Evolutionary conservation across 2,329 filamentous ascomycete species (phyloP), one percentile per base, ranked within the genome.

Genomic region (Pestalotiopsis sp.): DNA sequence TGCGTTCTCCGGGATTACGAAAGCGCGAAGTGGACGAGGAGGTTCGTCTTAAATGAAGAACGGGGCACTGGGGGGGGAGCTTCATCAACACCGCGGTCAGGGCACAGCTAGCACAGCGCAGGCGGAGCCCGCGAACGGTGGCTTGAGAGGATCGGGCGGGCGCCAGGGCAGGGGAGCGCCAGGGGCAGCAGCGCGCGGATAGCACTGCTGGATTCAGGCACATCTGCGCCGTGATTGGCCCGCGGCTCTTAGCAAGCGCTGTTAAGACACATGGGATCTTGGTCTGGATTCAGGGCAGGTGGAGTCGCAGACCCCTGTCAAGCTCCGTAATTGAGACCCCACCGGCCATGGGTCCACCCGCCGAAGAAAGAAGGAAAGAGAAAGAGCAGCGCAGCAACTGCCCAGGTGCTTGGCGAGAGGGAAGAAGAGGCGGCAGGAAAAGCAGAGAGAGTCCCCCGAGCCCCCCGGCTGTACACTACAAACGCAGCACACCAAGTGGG

Each of bases 171-270:
- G 17, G 59, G 36, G 45, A 23, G 20, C 45, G 45, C 59, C 59
- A 62, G 59, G 31, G 59, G 59, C 20, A 36, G 25, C 27, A 62
- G 59, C 45, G 59, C 59, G 59, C 59, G 59, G 59, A 39, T 39
- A 36, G 59, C 59, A 62, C 27, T 62, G 59, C 59, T 62, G 59
- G 14, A 25, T 62, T n/a, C 59, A 62, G 59, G 59, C 59, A 39
- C 59, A 27, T 27, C 27, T 17, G 13, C 59, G 14, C 13, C 4
- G 4, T 39, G 13, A 62, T 62, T 62, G 59, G 59, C 14, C 36
- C 12, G 31, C 57, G 27, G 57, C 57, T 59, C 27, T 36, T 36
- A 36, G 27, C 27, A 62, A 36, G 25, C 14, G 59, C 59, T 20
- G 59, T 27, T 62, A 36, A 27, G 25, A 27, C 31, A 62, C 59